Evolutionary conservation across 352 stramenopile genomes (phyloP).

Genomic region (Pythium rishiriense): DNA sequence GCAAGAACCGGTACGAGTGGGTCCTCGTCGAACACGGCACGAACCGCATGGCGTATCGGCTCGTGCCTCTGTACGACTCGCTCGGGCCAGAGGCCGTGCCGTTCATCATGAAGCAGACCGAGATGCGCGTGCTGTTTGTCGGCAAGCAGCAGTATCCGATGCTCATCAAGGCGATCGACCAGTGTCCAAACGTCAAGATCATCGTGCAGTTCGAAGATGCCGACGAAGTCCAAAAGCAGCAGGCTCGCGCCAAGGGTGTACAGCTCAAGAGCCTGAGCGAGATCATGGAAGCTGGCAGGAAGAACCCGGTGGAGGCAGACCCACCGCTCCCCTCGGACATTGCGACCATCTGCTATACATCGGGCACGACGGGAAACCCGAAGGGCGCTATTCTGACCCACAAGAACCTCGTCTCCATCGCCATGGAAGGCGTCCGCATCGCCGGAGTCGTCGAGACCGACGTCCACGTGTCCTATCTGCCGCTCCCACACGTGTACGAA

Average conservation of each 20-base stretch:
- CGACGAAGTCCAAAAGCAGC: conserved; percentile 29
- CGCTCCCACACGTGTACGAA: conserved; percentile 96
- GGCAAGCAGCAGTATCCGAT: conserved; percentile 52
- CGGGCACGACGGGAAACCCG: conserved; percentile 66
- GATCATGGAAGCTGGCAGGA: conserved; percentile 38
- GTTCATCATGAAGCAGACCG: conserved; percentile 77
- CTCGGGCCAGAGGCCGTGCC: conserved; percentile 62
- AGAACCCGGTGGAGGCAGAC: conserved; percentile 44
- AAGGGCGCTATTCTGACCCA: conserved; percentile 74
- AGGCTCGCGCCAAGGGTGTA: conserved; percentile 37
- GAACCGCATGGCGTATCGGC: conserved; percentile 65
- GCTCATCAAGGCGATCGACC: conserved; percentile 43
- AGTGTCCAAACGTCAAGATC: conserved; percentile 52
- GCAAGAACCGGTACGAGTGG: conserved; percentile 75
- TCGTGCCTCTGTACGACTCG: conserved; percentile 83
- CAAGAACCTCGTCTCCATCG: too few species aligned
- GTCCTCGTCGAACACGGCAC: conserved; percentile 55
- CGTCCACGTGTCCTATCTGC: conserved; percentile 84
- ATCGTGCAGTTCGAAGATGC: conserved; percentile 58
- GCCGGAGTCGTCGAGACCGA: conserved; percentile 46
- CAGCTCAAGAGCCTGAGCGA: conserved; percentile 44
- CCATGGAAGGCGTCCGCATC: conserved; percentile 40
- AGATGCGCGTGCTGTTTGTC: conserved; percentile 71
- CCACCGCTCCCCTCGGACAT: conserved; percentile 69
- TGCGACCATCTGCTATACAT: conserved; percentile 91